Percentiles rank a stretch among this genome's conserved stretches.
These are phyloP conservation scores for Elaeagnus macrophylla DNA, from an alignment of 306 rosid genomes.

Conservation along the genomic window DNA sequence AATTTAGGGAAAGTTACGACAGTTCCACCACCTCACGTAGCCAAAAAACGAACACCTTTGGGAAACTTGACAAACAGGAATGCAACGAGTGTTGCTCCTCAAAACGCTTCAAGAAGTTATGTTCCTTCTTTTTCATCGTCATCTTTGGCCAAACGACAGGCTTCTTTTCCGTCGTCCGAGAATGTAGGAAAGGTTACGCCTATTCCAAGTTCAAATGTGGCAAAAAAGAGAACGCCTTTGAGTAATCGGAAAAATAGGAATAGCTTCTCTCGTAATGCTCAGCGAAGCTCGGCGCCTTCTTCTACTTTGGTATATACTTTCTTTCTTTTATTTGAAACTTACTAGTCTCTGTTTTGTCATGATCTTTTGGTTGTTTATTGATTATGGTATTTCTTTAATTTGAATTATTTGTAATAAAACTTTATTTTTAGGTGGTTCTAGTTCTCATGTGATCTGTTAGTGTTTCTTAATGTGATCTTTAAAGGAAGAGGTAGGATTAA, in stretches of 20 bases:
- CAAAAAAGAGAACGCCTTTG: too few relatives aligned
- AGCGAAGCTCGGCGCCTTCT: too few relatives aligned
- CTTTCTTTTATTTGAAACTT: too few relatives aligned
- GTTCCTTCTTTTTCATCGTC: slow-evolving; percentile 27
- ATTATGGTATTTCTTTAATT: background rate
- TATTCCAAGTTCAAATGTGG: too few relatives aligned
- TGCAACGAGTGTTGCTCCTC: slow-evolving; percentile 29
- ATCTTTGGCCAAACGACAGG: slow-evolving; percentile 28
- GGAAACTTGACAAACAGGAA: slow-evolving; percentile 62
- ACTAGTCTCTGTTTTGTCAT: background rate
- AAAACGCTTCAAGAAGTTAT: slow-evolving; percentile 28
- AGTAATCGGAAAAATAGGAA: too few relatives aligned
- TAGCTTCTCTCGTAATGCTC: too few relatives aligned
- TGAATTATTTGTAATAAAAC: background rate
- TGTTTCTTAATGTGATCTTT: background rate
- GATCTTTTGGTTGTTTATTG: slow-evolving; percentile 1
- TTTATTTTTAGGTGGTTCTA: background rate
- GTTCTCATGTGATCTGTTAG: background rate
- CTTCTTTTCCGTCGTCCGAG: background rate
- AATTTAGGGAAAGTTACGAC: slow-evolving; percentile 27
- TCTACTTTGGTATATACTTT: too few relatives aligned
- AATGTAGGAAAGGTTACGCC: too few relatives aligned
- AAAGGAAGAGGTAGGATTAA: background rate
- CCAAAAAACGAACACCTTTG: slow-evolving; percentile 84
- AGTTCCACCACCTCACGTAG: slow-evolving; percentile 30